Percentiles rank a stretch among this genome's conserved stretches.
These are phyloP conservation scores for Pezicula carpinea DNA, from an alignment of 2,329 filamentous ascomycete species.

Conservation along the genomic window DNA sequence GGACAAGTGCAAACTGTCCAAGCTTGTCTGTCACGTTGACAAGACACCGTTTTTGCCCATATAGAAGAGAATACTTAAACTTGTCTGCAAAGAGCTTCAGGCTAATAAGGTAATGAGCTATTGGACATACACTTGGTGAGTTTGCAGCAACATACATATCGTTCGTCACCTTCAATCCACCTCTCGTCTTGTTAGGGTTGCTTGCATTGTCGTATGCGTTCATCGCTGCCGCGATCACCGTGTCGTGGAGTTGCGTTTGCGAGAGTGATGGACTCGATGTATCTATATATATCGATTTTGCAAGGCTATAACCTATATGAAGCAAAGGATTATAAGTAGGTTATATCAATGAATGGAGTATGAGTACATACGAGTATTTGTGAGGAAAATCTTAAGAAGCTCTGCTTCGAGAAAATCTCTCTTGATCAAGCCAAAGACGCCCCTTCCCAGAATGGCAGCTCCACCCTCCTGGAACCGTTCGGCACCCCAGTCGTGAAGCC, in stretches of 20 bases:
- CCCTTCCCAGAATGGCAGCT: constrained; percentile 37
- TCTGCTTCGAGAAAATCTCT: constrained; percentile 63
- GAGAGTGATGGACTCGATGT: constrained; percentile 44
- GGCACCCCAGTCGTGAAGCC: constrained; percentile 69
- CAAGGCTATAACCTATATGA: constrained; percentile 54
- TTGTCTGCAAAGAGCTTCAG: constrained; percentile 59
- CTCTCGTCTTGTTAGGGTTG: constrained; percentile 72
- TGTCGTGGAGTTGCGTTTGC: constrained; percentile 48
- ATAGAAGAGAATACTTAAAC: constrained; percentile 46
- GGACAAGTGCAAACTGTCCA: constrained; percentile 70
- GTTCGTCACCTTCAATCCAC: constrained; percentile 71
- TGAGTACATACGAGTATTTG: constrained; percentile 49
- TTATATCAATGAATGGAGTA: not conserved
- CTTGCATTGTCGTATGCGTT: constrained; percentile 75
- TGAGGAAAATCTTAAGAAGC: constrained; percentile 63
- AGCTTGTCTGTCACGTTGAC: constrained; percentile 70
- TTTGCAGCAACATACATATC: constrained; percentile 54
- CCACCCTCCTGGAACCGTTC: constrained; percentile 36
- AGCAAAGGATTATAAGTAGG: constrained; percentile 5
- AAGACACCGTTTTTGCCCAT: constrained; percentile 56
- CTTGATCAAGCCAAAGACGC: constrained; percentile 51
- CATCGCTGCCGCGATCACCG: constrained; percentile 60
- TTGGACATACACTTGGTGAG: not conserved
- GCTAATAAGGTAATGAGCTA: constrained; percentile 35
- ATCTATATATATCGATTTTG: constrained; percentile 56